phyloP scores from a whole-genome alignment of 192 early-diverging fungal genomes.

The Piromyces finnis region DNA sequence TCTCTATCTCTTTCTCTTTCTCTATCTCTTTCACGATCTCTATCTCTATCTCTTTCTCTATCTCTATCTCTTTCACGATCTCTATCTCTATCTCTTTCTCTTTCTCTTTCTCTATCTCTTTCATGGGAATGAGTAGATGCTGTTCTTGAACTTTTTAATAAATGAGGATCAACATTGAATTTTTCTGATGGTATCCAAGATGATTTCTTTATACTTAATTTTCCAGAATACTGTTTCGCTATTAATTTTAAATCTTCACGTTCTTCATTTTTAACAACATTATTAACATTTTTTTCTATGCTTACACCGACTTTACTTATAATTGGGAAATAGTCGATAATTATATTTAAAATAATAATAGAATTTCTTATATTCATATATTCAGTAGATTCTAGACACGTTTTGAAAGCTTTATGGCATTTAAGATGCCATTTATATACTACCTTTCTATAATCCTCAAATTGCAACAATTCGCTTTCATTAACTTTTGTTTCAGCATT shows the following conservation, averaged over 20 bases:
- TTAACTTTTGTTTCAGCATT: conserved; percentile 7
- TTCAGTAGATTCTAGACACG: conserved; percentile 33
- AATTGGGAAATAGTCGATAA: conserved; percentile 40
- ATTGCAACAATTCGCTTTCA: conserved; percentile 25
- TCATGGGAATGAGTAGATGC: background rate
- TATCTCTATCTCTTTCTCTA: background rate
- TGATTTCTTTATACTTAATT: conserved; percentile 3
- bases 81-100: background rate
- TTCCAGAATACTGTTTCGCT: conserved; percentile 30
- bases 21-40: background rate
- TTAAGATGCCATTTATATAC: conserved; percentile 59
- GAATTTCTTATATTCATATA: conserved; percentile 57
- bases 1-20: background rate
- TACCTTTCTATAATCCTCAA: conserved; percentile 38
- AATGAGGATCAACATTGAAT: background rate
- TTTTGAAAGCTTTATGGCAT: conserved; percentile 8
- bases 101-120: background rate
- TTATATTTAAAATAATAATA: conserved; percentile 46
- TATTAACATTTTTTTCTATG: conserved; percentile 17
- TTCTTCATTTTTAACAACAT: conserved; percentile 29
- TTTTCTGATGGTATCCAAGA: background rate
- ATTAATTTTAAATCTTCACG: conserved; percentile 55
- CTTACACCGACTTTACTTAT: conserved; percentile 29
- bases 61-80: background rate
- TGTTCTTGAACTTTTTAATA: background rate